Evolutionary conservation across 192 early-diverging fungal genomes (phyloP).

Genomic region (Linnemannia zychae): DNA sequence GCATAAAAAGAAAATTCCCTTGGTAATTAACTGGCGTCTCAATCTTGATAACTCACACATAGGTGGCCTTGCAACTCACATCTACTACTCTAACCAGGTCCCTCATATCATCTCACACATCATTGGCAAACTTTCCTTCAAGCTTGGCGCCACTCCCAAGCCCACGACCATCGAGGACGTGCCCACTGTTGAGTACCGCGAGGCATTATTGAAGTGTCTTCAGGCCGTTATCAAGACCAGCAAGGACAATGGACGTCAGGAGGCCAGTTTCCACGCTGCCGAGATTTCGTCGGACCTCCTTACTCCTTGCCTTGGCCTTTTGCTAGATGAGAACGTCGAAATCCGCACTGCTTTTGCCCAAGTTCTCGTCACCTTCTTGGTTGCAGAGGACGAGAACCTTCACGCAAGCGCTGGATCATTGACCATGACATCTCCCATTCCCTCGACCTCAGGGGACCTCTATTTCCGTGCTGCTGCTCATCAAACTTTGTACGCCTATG

Average conservation of each 20-base stretch:
- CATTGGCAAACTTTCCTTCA: constrained; percentile 54
- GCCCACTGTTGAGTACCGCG: constrained; percentile 55
- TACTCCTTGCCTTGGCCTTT: constrained; percentile 50
- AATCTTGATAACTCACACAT: background rate
- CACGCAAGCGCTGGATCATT: constrained; percentile 3
- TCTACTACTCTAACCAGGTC: constrained; percentile 69
- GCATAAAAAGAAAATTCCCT: background rate
- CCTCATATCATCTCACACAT: constrained; percentile 69
- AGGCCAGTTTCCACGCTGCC: constrained; percentile 39
- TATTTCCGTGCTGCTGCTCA: constrained; percentile 51
- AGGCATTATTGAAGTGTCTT: constrained; percentile 61
- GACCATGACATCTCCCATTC: constrained; percentile 26
- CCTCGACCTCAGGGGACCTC: constrained; percentile 41
- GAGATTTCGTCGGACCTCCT: constrained; percentile 57
- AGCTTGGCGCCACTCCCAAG: constrained; percentile 21
- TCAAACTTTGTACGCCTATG: constrained; percentile 45
- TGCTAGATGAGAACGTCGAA: constrained; percentile 48
- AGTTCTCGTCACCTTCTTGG: constrained; percentile 57
- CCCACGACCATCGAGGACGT: constrained; percentile 56
- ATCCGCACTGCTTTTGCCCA: constrained; percentile 58
- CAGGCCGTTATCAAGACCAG: constrained; percentile 57
- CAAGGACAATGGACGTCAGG: constrained; percentile 51
- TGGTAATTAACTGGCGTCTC: background rate
- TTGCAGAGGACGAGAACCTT: constrained; percentile 41
- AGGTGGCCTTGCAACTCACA: constrained; percentile 67